Evolutionary conservation across 116 monocot genomes (phyloP).

Genomic region (Zostera marina): DNA sequence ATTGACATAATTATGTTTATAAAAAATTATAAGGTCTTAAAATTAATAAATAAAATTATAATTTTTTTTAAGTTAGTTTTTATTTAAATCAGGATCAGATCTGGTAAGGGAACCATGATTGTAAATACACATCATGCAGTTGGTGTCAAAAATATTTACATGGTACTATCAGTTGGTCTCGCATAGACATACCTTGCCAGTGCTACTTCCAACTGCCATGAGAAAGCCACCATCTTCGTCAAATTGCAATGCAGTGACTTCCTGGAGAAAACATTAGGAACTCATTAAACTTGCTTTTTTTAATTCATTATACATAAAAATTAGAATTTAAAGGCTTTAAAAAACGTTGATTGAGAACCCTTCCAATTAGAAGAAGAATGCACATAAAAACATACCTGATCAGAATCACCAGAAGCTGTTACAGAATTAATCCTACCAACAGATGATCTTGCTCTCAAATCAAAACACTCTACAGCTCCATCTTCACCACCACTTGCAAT

Average conservation of each 20-base stretch:
- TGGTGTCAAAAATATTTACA: too few species aligned
- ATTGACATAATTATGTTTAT: too few species aligned
- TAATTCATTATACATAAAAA: too few species aligned
- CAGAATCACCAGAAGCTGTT: constrained; percentile 31
- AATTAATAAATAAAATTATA: too few species aligned
- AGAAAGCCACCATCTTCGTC: constrained; percentile 56
- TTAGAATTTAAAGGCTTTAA: too few species aligned
- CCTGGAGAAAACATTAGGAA: constrained; percentile 21
- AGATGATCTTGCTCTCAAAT: constrained; percentile 69
- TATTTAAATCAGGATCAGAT: too few species aligned
- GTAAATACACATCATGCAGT: too few species aligned
- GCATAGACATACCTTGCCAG: constrained; percentile 49
- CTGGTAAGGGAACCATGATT: too few species aligned
- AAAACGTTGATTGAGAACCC: too few species aligned
- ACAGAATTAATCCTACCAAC: constrained; percentile 60
- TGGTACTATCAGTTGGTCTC: too few species aligned
- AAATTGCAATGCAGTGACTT: constrained; percentile 78
- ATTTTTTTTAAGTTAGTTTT: too few species aligned
- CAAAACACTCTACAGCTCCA: constrained; percentile 91
- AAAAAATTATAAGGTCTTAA: too few species aligned
- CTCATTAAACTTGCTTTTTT: background rate
- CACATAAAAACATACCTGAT: constrained; percentile 37
- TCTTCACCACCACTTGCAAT: constrained; percentile 97
- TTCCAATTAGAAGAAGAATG: background rate
- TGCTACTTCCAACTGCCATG: constrained; percentile 81